Base-by-base conservation (phyloP, 768 basidiomycete species). In the Trametes cinnabarina region DNA sequence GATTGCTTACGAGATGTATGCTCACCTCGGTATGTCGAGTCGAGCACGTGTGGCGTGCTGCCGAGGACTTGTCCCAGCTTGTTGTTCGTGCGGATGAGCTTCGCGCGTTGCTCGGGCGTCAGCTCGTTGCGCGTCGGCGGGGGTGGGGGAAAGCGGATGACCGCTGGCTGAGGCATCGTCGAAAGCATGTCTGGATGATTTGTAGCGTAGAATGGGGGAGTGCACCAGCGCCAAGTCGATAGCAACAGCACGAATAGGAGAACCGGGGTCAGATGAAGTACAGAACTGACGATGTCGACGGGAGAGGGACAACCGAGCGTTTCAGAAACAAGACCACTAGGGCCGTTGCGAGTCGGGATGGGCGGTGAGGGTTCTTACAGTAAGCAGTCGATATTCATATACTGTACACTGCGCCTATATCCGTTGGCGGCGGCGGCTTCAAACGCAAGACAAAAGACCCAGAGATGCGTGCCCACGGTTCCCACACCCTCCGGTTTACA, bases 21-120 rank as follows among this genome's bases (percentile, higher is more conserved):
- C 61, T 51, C 46, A 63, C 64, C 40, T 17, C 39, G 32, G 41
- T 62, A 55, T 1, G 65, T 51, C 6, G 61, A 51, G 42, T 87
- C 84, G 11, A 82, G 60, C 30, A 86, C 72, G 56, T 79, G 82
- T n/a, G 85, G 86, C 15, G 83, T 80, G 19, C 77, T 73, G 12
- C 86, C 86, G 11, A 87, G 71, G 11, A 87, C 69, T 43, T 81
- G 78, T 20, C 79, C 78, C 20, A 88, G 76, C 71, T 86, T 87
- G 63, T 77, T 81, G 20, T 83, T 79, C 23, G 80, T 78, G 26
- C 83, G 82, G 28, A 84, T 64, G 22, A 87, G 77, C 51, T 81
- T 81, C 9, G 75, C 67, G n/a, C 84, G 80, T 67, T 86, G 81
- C 22, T 75, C 65, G 1, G 76, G 60, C 7, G 81, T 79, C 48